These are phyloP conservation scores for Bocquillonia castaneifolia DNA, from an alignment of 441 rosid species.

Conservation along the genomic window DNA sequence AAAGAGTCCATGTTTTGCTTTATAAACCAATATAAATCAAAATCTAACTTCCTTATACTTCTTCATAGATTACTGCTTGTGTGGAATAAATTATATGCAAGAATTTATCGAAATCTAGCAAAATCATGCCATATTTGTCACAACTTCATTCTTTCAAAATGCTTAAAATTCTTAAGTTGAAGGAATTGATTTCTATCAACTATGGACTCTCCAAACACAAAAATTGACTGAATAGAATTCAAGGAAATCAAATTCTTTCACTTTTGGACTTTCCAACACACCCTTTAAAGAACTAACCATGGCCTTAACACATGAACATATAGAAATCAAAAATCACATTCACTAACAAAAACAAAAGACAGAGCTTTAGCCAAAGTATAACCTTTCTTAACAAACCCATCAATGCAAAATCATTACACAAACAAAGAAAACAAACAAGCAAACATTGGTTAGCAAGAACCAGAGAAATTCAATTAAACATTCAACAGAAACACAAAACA, in stretches of 20 bases:
- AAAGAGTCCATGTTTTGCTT: conserved; percentile 3
- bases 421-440: neutral
- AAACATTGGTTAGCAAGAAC: neutral
- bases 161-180: neutral
- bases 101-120: neutral
- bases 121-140: neutral
- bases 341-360: neutral
- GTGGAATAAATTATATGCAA: neutral
- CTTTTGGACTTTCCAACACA: neutral
- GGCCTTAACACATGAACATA: neutral
- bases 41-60: neutral
- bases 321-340: neutral
- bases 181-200: neutral
- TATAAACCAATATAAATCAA: neutral
- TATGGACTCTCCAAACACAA: neutral
- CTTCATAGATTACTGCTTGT: neutral
- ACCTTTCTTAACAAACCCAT: conserved; percentile 10
- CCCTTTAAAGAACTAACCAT: neutral
- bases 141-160: neutral
- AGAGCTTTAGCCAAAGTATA: neutral
- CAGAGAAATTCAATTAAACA: neutral
- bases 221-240: neutral
- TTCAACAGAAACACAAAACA: neutral
- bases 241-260: neutral
- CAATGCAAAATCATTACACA: conserved; percentile 6